Evolutionary conservation across 768 basidiomycete genomes (phyloP).

Genomic region (Mycena crocata): DNA sequence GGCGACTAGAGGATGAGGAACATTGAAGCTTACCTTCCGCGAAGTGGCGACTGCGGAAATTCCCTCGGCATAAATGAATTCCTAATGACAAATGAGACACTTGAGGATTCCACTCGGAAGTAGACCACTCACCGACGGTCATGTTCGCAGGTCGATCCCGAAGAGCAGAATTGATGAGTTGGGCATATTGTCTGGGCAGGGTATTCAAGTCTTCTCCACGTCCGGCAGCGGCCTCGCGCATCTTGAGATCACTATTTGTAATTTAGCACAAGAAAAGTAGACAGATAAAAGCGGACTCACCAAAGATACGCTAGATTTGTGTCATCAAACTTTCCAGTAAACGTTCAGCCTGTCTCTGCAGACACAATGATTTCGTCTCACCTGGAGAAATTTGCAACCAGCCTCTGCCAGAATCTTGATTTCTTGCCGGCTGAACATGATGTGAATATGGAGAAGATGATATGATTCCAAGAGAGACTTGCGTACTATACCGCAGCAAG

Average conservation of each 20-base stretch:
- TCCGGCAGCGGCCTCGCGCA: slow-evolving; percentile 36
- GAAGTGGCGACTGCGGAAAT: slow-evolving; percentile 47
- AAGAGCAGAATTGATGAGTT: slow-evolving; percentile 52
- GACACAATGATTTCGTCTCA: neutral
- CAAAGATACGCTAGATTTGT: slow-evolving; percentile 36
- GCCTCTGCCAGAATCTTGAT: slow-evolving; percentile 32
- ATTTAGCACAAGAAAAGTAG: neutral
- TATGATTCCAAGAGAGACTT: too few species aligned
- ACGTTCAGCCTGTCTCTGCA: neutral
- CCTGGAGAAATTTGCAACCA: slow-evolving; percentile 34
- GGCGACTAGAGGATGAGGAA: neutral
- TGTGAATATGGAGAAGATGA: too few species aligned
- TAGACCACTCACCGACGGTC: slow-evolving; percentile 41
- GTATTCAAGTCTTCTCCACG: slow-evolving; percentile 53
- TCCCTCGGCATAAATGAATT: slow-evolving; percentile 52
- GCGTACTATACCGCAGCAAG: slow-evolving; percentile 30
- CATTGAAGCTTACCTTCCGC: slow-evolving; percentile 40
- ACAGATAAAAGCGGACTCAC: neutral
- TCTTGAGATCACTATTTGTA: slow-evolving; percentile 29
- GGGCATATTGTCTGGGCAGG: slow-evolving; percentile 56
- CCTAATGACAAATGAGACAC: neutral
- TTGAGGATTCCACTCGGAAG: neutral
- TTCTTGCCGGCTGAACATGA: slow-evolving; percentile 22
- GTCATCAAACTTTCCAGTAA: slow-evolving; percentile 28
- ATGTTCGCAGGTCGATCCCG: slow-evolving; percentile 51